These are phyloP conservation scores for Aspergillus pseudotamarii DNA, from an alignment of 2,329 filamentous ascomycete genomes.

Conservation along the genomic window DNA sequence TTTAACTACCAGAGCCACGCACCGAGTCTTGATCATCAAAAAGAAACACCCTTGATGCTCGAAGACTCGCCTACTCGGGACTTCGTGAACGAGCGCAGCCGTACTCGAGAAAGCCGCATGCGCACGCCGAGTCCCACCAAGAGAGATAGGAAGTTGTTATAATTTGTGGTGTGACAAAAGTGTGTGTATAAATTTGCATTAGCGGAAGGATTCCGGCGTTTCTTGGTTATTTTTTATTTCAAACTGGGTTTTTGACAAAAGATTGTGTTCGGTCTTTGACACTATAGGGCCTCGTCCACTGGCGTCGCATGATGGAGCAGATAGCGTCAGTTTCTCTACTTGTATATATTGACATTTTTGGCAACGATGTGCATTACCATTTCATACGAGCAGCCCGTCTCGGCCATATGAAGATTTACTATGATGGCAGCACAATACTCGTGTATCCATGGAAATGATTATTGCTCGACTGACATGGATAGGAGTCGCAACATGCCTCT, in stretches of 20 bases:
- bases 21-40: conserved; percentile 26
- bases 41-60: conserved; percentile 33
- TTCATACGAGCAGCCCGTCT: too few species aligned
- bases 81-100: conserved; percentile 35
- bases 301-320: not conserved
- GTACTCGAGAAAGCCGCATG: conserved; percentile 33
- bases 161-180: not conserved
- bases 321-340: not conserved
- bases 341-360: not conserved
- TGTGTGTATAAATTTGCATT: conserved; percentile 13
- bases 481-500: not conserved
- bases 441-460: not conserved
- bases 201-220: conserved; percentile 15
- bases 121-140: conserved; percentile 44
- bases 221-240: not conserved
- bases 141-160: conserved; percentile 26
- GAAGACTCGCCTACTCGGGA: conserved; percentile 34
- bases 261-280: not conserved
- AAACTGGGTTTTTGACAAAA: not conserved
- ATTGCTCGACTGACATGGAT: not conserved
- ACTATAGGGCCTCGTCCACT: not conserved
- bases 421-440: not conserved
- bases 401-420: not conserved
- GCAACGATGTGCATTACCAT: not conserved
- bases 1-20: conserved; percentile 27